Evolutionary conservation across 2,329 filamentous ascomycete species (phyloP).

Genomic region (Monilinia vaccinii-corymbosi): DNA sequence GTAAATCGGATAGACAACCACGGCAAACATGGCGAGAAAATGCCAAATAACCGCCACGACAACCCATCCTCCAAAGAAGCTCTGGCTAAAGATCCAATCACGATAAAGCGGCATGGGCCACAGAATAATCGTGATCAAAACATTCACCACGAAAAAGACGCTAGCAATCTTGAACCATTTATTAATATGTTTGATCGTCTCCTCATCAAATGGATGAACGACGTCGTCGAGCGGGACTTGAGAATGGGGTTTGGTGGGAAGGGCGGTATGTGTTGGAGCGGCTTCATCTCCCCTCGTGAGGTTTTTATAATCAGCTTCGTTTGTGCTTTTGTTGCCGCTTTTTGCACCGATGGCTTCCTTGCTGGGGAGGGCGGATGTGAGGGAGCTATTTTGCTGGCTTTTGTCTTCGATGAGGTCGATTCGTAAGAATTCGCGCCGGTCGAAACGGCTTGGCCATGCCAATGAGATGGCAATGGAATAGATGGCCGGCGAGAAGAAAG

Average conservation of each 20-base stretch:
- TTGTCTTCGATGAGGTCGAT: constrained; percentile 37
- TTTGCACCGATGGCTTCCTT: constrained; percentile 14
- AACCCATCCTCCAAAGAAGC: constrained; percentile 43
- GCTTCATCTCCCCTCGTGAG: background rate
- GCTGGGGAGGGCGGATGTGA: constrained; percentile 9
- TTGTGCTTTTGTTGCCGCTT: background rate
- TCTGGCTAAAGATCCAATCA: constrained; percentile 38
- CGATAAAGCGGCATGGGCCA: constrained; percentile 44
- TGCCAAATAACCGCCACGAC: constrained; percentile 44
- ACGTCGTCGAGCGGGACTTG: constrained; percentile 32
- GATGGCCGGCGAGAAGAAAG: constrained; percentile 33
- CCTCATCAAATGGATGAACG: constrained; percentile 35
- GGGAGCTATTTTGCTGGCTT: background rate
- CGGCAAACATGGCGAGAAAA: constrained; percentile 37
- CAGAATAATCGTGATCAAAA: constrained; percentile 37
- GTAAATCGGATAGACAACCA: constrained; percentile 39
- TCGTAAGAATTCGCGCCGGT: constrained; percentile 35
- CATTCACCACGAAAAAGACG: constrained; percentile 33
- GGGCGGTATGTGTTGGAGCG: background rate
- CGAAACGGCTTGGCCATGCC: constrained; percentile 36
- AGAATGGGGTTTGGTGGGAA: background rate
- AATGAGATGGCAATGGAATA: constrained; percentile 41
- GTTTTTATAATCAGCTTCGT: background rate
- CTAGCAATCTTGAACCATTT: constrained; percentile 35
- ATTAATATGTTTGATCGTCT: constrained; percentile 29